These are phyloP conservation scores for Pythium phragmiticola DNA, from an alignment of 352 stramenopile species.

Conservation along the genomic window DNA sequence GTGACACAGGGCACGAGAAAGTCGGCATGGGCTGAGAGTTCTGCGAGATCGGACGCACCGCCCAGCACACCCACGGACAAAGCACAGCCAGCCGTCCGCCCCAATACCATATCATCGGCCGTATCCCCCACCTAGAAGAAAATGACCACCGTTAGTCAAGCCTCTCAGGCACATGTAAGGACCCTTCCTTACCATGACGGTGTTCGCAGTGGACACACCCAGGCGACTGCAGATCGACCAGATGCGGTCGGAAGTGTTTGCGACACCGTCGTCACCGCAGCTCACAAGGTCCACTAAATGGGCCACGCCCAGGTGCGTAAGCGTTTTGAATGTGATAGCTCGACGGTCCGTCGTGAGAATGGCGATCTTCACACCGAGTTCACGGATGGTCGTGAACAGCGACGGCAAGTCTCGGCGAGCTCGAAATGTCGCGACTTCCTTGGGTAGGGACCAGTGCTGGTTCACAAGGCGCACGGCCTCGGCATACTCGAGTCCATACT, in stretches of 20 bases:
- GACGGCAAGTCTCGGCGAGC: constrained; percentile 30
- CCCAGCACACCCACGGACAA: constrained; percentile 47
- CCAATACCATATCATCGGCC: constrained; percentile 42
- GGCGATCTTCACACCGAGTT: constrained; percentile 48
- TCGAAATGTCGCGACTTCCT: constrained; percentile 30
- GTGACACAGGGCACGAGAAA: constrained; percentile 45
- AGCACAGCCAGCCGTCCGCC: constrained; percentile 31
- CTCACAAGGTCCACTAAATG: constrained; percentile 41
- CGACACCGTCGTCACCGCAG: constrained; percentile 47
- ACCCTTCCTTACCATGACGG: constrained; percentile 35
- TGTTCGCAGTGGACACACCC: constrained; percentile 35
- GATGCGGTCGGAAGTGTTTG: constrained; percentile 37
- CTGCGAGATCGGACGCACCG: constrained; percentile 37
- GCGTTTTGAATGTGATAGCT: constrained; percentile 31
- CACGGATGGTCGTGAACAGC: constrained; percentile 33
- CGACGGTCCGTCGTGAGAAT: constrained; percentile 49
- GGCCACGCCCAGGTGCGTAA: constrained; percentile 32
- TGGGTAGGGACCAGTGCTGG: constrained; percentile 35
- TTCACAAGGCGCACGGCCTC: constrained; percentile 27
- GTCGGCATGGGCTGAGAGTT: constrained; percentile 44
- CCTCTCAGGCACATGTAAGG: neutral
- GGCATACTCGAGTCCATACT: constrained; percentile 24
- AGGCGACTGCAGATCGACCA: constrained; percentile 41
- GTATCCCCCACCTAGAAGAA: constrained; percentile 43
- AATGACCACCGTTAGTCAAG: neutral